phyloP scores from a whole-genome alignment of 495 filamentous ascomycete species.

The Xylaria palmicola region DNA sequence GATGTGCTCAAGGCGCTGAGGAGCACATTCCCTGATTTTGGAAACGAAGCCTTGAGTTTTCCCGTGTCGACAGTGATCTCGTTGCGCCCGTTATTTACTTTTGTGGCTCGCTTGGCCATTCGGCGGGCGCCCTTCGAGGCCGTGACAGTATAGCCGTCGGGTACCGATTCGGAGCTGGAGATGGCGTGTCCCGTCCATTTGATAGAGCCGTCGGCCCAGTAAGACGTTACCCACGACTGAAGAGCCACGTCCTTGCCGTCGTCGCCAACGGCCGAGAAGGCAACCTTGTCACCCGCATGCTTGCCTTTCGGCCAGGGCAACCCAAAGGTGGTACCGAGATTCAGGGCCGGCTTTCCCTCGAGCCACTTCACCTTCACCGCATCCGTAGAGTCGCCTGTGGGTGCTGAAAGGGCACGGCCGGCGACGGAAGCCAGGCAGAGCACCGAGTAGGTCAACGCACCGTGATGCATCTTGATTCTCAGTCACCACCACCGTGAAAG shows the following conservation, averaged over 20 bases:
- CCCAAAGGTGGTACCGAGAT: conserved; percentile 40
- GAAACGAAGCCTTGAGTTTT: conserved; percentile 37
- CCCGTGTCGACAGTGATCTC: conserved; percentile 35
- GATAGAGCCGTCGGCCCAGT: conserved; percentile 47
- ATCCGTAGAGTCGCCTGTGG: conserved; percentile 1
- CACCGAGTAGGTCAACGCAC: not conserved
- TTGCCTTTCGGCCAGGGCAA: conserved; percentile 45
- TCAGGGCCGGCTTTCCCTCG: conserved; percentile 33
- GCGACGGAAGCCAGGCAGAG: not conserved
- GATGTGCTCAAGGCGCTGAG: conserved; percentile 35
- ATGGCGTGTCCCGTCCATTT: conserved; percentile 51
- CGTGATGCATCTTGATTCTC: conserved; percentile 1
- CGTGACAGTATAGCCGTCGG: conserved; percentile 25
- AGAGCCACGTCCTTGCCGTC: conserved; percentile 27
- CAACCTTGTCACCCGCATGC: conserved; percentile 29
- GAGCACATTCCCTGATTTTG: conserved; percentile 34
- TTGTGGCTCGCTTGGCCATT: conserved; percentile 7
- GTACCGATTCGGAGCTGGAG: conserved; percentile 21
- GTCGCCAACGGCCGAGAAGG: conserved; percentile 28
- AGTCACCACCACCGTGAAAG: not conserved
- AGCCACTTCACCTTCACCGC: conserved; percentile 37
- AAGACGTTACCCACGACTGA: conserved; percentile 44
- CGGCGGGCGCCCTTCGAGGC: not conserved
- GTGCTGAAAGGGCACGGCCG: not conserved
- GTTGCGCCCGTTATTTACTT: conserved; percentile 15